Percentiles rank a stretch among this genome's conserved stretches.
These are phyloP conservation scores for Aspergillus neotritici DNA, from an alignment of 2,329 filamentous ascomycete species.

Conservation along the genomic window DNA sequence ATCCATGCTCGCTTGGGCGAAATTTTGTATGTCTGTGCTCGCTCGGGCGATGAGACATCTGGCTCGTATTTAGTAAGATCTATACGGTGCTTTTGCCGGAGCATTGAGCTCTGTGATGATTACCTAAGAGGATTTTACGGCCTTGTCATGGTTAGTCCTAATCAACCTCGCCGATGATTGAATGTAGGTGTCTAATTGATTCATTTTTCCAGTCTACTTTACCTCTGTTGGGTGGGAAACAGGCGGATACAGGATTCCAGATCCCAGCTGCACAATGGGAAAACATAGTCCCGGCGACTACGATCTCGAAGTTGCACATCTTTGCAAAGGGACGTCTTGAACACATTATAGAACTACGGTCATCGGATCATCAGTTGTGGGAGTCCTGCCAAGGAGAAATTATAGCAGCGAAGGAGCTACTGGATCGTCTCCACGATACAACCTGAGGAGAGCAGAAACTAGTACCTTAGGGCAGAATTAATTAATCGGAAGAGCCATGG, in stretches of 20 bases:
- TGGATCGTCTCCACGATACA: slow-evolving; percentile 22
- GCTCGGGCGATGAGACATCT: slow-evolving; percentile 31
- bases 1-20: slow-evolving; percentile 85
- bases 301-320: slow-evolving; percentile 28
- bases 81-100: slow-evolving; percentile 78
- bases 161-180: background rate
- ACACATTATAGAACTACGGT: slow-evolving; percentile 33
- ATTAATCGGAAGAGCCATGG: no score
- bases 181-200: background rate
- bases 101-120: slow-evolving; percentile 87
- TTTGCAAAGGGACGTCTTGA: slow-evolving; percentile 35
- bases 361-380: slow-evolving; percentile 24
- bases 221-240: slow-evolving; percentile 18
- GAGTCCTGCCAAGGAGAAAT: slow-evolving; percentile 35
- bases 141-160: slow-evolving; percentile 62
- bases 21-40: slow-evolving; percentile 63
- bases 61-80: slow-evolving; percentile 61
- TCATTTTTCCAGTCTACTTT: slow-evolving; percentile 22
- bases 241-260: slow-evolving; percentile 7
- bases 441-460: no score
- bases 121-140: slow-evolving; percentile 92
- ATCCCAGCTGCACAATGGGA: slow-evolving; percentile 6
- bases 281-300: slow-evolving; percentile 17
- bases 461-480: no score
- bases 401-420: slow-evolving; percentile 37